A percentile compares a stretch with the other conserved stretches of the same genome.
These are phyloP conservation scores for Fagopyrum tataricum DNA, from an alignment of 148 eudicot species.

Conservation along the genomic window DNA sequence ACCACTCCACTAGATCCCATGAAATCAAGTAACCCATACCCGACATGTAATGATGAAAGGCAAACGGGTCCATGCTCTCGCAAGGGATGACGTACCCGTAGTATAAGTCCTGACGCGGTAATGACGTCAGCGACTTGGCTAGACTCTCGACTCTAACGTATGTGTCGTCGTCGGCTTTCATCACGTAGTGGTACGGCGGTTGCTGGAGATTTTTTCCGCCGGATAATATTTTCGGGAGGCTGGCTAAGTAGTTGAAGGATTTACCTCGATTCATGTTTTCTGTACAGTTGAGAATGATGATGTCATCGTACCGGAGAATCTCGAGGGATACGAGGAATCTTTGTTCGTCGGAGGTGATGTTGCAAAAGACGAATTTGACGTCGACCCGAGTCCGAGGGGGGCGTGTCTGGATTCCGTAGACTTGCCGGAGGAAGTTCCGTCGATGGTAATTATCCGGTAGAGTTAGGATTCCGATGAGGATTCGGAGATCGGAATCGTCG, in stretches of 20 bases:
- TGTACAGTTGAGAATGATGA: constrained; percentile 42
- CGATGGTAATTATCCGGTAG: constrained; percentile 30
- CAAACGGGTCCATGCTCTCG: constrained; percentile 46
- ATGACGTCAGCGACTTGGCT: constrained; percentile 26
- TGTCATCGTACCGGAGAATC: constrained; percentile 43
- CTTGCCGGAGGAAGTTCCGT: constrained; percentile 50
- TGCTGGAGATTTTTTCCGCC: neutral
- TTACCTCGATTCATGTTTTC: constrained; percentile 55
- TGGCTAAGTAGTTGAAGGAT: constrained; percentile 45
- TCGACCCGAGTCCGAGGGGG: constrained; percentile 30
- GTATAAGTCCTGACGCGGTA: constrained; percentile 44
- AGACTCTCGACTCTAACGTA: constrained; percentile 27
- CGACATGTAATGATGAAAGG: constrained; percentile 47
- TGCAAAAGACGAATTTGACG: constrained; percentile 47
- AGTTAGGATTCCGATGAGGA: constrained; percentile 44
- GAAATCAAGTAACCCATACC: constrained; percentile 55
- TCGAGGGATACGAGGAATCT: constrained; percentile 30
- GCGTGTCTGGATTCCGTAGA: constrained; percentile 41
- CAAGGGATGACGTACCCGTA: constrained; percentile 54
- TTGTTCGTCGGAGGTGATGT: constrained; percentile 44
- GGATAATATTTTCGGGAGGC: constrained; percentile 31
- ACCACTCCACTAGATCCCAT: constrained; percentile 57
- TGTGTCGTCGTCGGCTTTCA: constrained; percentile 58
- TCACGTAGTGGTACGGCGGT: constrained; percentile 36
- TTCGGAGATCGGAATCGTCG: neutral